Base-by-base conservation (phyloP, 345 rosid genomes). In the Sisymbrium altissimum region DNA sequence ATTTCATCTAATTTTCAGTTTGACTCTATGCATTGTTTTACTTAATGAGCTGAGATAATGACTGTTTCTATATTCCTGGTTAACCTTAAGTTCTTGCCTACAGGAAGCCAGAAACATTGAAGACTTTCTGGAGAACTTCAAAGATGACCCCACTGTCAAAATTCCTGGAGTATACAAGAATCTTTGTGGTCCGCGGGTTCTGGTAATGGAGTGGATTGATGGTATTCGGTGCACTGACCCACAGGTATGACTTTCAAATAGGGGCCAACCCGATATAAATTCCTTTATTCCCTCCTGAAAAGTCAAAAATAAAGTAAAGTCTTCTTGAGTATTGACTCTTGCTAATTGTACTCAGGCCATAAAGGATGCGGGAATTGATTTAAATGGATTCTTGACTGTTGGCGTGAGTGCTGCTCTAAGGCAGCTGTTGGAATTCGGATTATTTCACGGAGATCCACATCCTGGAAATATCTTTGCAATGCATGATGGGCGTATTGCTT, bases 191-290 rank as follows among this genome's bases (percentile, higher is more conserved):
- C 82, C 95, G 30, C 93, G 95, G 74, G 97, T 91, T 86, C 68
- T 94, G 64, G 98, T 91, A 48, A 94, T 94, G 98, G 98, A 94
- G 71, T 94, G 98, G 98, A 94, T 94, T 56, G 98, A 94, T 78
- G 98, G 98, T 44, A 89, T 94, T 75, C 90, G 98, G 58, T 91
- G 98, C 84, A 94, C 98, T 70, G 77, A 91, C 70, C 98, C 98
- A 45, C 89, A 94, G 96, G 98, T 94, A 58, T 77, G 75, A 39
- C 36, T 70, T 49, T 61, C 40, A 61, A 15, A 58, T 58, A 45
- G 60, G 43, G 59, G 57, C 59, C 62, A 59, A 15, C 67, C 27
- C 27, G 52, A 4, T 45, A 56, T 39, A 46, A 14, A 64, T 76
- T 68, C 48, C 29, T 63, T 40, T 66, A 15, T 36, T 32, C 79